Conservation (phyloP, 805 yeast genomes). For the Trichomonascus vanleenenianus region DNA sequence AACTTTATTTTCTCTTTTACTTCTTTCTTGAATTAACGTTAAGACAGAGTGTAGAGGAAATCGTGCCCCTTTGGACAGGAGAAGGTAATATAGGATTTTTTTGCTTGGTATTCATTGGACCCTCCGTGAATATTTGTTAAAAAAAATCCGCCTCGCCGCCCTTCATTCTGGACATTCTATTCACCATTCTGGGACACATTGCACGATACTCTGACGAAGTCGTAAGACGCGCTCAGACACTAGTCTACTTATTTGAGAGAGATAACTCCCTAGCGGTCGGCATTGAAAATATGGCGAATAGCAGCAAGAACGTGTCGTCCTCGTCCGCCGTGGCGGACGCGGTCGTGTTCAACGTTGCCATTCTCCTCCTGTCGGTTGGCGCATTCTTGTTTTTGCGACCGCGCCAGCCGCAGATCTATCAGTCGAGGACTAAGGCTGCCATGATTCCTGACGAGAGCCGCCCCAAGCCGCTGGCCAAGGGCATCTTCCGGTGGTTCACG, state of each 20-base stretch:
- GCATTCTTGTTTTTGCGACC: conserved; percentile 62
- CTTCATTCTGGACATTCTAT: background rate
- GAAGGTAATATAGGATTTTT: background rate
- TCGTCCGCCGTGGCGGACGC: conserved; percentile 72
- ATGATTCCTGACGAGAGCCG: conserved; percentile 37
- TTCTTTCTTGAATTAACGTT: too few relatives aligned
- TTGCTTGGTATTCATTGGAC: background rate
- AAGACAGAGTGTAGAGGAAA: too few relatives aligned
- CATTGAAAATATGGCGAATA: background rate
- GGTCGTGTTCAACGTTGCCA: conserved; percentile 54
- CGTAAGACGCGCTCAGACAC: background rate
- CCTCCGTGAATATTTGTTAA: background rate
- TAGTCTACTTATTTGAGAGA: background rate
- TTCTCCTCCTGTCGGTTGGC: conserved; percentile 54
- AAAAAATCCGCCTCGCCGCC: too few relatives aligned
- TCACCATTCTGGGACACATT: background rate
- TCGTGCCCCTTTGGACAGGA: too few relatives aligned
- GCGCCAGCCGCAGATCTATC: conserved; percentile 64
- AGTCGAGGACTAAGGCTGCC: conserved; percentile 67
- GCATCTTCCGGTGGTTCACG: conserved; percentile 61
- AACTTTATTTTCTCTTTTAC: too few relatives aligned
- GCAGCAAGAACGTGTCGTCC: conserved; percentile 36
- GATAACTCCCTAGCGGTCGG: background rate
- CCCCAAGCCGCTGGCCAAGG: conserved; percentile 68
- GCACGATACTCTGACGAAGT: background rate